Evolutionary conservation across 495 filamentous ascomycete genomes (phyloP), one percentile per base, ranked within the genome.

Genomic region (Penicillium subrubescens): DNA sequence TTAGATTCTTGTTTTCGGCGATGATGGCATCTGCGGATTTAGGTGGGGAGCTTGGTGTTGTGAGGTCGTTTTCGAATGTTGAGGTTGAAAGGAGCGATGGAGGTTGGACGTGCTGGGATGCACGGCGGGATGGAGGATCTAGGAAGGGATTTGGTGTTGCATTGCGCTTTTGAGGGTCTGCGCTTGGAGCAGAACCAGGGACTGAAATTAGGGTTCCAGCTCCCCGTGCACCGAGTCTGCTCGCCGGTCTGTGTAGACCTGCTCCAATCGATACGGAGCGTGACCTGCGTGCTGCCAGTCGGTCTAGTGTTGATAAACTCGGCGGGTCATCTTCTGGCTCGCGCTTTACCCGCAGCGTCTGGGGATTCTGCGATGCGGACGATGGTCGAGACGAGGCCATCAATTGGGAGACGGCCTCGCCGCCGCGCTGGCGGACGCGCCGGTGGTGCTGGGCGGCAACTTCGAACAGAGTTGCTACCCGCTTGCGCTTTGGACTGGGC

Each of bases 401-500:
- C 21, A 84, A 71, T 46, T 84, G 81, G 1, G 87, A 81, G 19
- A 89, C 81, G 33, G 78, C 80, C 65, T 85, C 81, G 5, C 85
- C 87, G 29, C 85, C 86, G 51, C 79, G 78, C 57, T 83, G 78
- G 54, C 81, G 82, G 15, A 86, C 81, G 53, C 82, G 82, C 48
- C 76, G 81, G 41, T 84, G 82, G 60, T 83, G 82, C 50, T 87
- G 81, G 7, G 81, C 79, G n/a, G 86, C 87, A 54, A 84, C 79
- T 51, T 90, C 84, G 64, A 90, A 89, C 2, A 88, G 73, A 0
- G 81, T 78, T 21, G 78, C 80, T 23, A 86, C 79, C 43, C 80
- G 81, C 69, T 84, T 87, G 34, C 86, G 80, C 67, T 88, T 90
- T 5, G 79, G 76, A 35, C 78, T 81, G 5, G 75, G 78, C 0